These are phyloP conservation scores for Penicillium samsonianum DNA, from an alignment of 495 filamentous ascomycete genomes.

Conservation along the genomic window DNA sequence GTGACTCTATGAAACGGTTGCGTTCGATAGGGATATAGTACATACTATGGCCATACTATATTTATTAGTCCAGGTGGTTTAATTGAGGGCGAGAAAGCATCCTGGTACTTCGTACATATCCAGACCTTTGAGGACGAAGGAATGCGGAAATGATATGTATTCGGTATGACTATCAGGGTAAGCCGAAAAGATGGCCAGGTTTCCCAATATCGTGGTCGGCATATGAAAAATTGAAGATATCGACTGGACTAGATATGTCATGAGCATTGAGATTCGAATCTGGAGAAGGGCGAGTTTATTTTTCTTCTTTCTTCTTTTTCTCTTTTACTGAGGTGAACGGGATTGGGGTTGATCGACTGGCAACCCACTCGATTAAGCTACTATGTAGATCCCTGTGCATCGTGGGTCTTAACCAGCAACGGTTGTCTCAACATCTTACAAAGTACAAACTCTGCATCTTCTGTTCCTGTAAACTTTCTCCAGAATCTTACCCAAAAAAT, in stretches of 20 bases:
- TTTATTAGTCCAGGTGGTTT: neutral
- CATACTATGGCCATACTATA: neutral
- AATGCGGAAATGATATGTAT: neutral
- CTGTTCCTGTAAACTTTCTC: neutral
- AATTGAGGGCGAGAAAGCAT: neutral
- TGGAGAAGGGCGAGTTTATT: neutral
- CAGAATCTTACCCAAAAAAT: neutral
- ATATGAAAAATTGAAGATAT: neutral
- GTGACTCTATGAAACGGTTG: neutral
- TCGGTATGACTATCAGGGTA: constrained; percentile 2
- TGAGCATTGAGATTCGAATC: neutral
- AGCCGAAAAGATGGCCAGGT: neutral
- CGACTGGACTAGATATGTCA: neutral
- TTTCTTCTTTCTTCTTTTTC: neutral
- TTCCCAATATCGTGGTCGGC: neutral
- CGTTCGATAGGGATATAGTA: neutral
- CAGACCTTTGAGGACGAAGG: neutral
- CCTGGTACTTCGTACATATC: neutral
- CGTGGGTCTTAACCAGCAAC: constrained; percentile 6
- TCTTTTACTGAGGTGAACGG: neutral
- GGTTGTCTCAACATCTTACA: neutral
- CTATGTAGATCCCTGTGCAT: constrained; percentile 9
- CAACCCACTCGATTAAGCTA: constrained; percentile 12
- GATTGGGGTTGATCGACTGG: constrained; percentile 4
- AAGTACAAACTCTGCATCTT: neutral